A percentile compares a stretch with the other conserved stretches of the same genome.
These are phyloP conservation scores for Parasarocladium wereldwijsianum DNA, from an alignment of 2,329 filamentous ascomycete species.

Conservation along the genomic window DNA sequence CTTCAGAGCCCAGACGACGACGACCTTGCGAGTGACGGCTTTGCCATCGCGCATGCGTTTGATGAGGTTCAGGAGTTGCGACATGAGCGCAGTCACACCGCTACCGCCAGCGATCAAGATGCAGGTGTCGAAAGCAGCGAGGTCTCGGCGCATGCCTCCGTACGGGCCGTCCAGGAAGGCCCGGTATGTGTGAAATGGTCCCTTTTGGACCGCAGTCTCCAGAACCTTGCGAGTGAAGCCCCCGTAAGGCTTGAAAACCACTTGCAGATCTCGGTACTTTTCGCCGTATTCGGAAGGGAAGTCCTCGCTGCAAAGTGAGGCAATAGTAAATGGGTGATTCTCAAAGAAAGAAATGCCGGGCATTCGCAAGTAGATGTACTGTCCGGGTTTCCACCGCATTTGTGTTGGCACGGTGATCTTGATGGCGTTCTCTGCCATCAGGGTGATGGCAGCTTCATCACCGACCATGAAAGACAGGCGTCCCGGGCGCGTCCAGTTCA, in stretches of 20 bases:
- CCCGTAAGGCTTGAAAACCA: constrained; percentile 83
- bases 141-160: constrained; percentile 78
- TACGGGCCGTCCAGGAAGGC: constrained; percentile 92
- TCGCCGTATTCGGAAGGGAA: constrained; percentile 87
- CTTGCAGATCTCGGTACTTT: constrained; percentile 71
- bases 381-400: constrained; percentile 83
- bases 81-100: constrained; percentile 86
- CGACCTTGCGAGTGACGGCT: constrained; percentile 78
- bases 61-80: constrained; percentile 82
- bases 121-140: constrained; percentile 86
- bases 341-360: constrained; percentile 81
- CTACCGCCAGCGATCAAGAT: constrained; percentile 88
- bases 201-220: constrained; percentile 70
- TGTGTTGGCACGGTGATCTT: constrained; percentile 91
- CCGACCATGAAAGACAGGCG: constrained; percentile 65
- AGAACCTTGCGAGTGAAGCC: constrained; percentile 81
- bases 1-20: constrained; percentile 90
- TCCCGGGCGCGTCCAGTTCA: constrained; percentile 78
- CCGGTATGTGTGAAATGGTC: constrained; percentile 81
- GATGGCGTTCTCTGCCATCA: constrained; percentile 87
- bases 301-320: constrained; percentile 82
- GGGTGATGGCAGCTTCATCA: constrained; percentile 77
- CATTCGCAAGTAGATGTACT: constrained; percentile 91
- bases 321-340: constrained; percentile 91
- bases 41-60: constrained; percentile 93